Evolutionary conservation across 2,329 filamentous ascomycete species (phyloP).

Genomic region (Claviceps sp.): DNA sequence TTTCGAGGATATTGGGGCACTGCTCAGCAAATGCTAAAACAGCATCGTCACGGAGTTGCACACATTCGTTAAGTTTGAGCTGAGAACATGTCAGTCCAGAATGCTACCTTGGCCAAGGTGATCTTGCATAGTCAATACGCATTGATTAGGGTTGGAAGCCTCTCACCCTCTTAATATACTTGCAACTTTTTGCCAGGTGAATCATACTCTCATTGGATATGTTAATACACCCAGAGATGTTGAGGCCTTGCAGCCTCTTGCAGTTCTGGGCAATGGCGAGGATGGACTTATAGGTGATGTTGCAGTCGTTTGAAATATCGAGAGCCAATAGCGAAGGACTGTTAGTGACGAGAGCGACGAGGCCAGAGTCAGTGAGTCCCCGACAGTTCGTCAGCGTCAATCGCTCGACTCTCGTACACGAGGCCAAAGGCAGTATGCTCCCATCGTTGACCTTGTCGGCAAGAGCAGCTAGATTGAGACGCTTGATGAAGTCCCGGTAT

Average conservation of each 20-base stretch:
- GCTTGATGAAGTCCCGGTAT: slow-evolving; percentile 82
- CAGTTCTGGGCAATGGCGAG: slow-evolving; percentile 69
- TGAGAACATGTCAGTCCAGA: slow-evolving; percentile 19
- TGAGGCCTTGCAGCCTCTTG: slow-evolving; percentile 75
- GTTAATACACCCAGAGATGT: slow-evolving; percentile 73
- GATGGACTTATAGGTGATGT: slow-evolving; percentile 74
- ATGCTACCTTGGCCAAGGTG: background rate
- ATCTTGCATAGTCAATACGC: background rate
- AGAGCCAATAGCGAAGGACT: slow-evolving; percentile 75
- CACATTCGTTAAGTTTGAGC: slow-evolving; percentile 89
- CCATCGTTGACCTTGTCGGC: slow-evolving; percentile 71
- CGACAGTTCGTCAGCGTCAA: slow-evolving; percentile 85
- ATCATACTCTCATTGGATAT: slow-evolving; percentile 81
- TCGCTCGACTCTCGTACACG: slow-evolving; percentile 84
- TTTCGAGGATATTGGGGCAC: slow-evolving; percentile 88
- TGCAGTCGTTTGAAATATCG: slow-evolving; percentile 75
- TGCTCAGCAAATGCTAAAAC: slow-evolving; percentile 76
- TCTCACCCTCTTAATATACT: slow-evolving; percentile 70
- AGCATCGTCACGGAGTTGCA: slow-evolving; percentile 68
- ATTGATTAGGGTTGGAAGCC: background rate
- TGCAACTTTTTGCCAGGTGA: slow-evolving; percentile 66
- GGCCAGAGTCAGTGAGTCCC: slow-evolving; percentile 68
- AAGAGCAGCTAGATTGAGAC: slow-evolving; percentile 76
- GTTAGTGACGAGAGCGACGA: slow-evolving; percentile 65
- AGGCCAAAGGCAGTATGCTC: slow-evolving; percentile 65